These are phyloP conservation scores for Solanum medicagineum DNA, from an alignment of 257 asterid genomes.

Conservation along the genomic window DNA sequence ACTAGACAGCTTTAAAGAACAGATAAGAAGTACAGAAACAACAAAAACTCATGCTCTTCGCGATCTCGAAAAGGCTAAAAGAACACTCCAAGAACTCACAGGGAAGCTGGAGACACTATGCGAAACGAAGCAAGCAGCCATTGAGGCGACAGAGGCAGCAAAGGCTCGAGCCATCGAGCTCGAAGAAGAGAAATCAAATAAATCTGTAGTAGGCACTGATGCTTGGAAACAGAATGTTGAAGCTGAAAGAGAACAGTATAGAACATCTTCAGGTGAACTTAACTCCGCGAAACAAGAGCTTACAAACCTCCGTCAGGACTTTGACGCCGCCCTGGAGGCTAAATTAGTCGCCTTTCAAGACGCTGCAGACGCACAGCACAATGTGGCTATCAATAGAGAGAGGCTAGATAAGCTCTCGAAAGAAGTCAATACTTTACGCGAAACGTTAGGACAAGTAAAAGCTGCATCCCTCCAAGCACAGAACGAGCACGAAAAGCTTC, in stretches of 20 bases:
- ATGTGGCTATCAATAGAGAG: constrained; percentile 18
- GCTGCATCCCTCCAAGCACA: constrained; percentile 33
- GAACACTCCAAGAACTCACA: constrained; percentile 51
- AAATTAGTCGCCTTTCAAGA: constrained; percentile 38
- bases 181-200: constrained; percentile 25
- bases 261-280: constrained; percentile 46
- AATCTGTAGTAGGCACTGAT: constrained; percentile 23
- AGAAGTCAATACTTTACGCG: constrained; percentile 31
- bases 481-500: constrained; percentile 27
- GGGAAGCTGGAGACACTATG: constrained; percentile 47
- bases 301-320: constrained; percentile 37
- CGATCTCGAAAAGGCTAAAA: constrained; percentile 52
- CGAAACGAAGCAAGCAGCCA: constrained; percentile 54
- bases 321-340: constrained; percentile 32
- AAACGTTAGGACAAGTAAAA: constrained; percentile 30
- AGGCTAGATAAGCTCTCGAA: constrained; percentile 28
- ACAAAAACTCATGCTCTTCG: constrained; percentile 45
- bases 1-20: constrained; percentile 35
- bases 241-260: constrained; percentile 40
- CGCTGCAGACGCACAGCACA: constrained; percentile 48
- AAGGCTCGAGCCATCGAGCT: constrained; percentile 35
- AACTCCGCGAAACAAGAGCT: constrained; percentile 42
- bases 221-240: constrained; percentile 47
- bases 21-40: constrained; percentile 34
- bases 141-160: constrained; percentile 36